Evolutionary conservation across 768 basidiomycete genomes (phyloP).

Genomic region (Artomyces pyxidatus): DNA sequence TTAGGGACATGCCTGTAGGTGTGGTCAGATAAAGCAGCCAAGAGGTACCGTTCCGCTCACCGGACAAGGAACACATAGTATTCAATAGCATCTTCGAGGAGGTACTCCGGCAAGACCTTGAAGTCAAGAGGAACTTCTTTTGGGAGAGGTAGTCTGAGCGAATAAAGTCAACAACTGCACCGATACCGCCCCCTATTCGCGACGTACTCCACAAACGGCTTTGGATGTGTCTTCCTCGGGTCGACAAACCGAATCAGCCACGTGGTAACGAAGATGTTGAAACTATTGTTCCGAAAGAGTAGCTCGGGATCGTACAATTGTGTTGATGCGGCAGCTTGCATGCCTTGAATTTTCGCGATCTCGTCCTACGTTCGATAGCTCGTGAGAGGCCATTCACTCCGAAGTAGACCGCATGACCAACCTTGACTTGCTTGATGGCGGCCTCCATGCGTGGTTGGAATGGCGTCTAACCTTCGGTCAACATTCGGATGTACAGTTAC

Average conservation of each 20-base stretch:
- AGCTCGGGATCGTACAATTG: constrained; percentile 86
- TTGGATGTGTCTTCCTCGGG: constrained; percentile 70
- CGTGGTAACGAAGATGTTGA: constrained; percentile 84
- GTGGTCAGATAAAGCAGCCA: neutral
- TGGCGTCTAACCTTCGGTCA: constrained; percentile 40
- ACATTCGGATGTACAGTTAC: neutral
- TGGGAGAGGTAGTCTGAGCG: constrained; percentile 81
- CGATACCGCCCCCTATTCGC: no score
- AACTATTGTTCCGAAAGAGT: constrained; percentile 67
- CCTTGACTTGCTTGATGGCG: constrained; percentile 72
- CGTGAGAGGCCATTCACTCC: neutral
- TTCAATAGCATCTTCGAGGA: constrained; percentile 89
- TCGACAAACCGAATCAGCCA: constrained; percentile 93
- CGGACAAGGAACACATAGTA: constrained; percentile 78
- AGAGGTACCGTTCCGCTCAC: constrained; percentile 32
- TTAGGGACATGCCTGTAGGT: constrained; percentile 53
- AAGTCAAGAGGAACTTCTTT: constrained; percentile 79
- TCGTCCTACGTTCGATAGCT: constrained; percentile 40
- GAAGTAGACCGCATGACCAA: constrained; percentile 18
- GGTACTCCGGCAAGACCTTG: constrained; percentile 86
- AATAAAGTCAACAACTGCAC: no score
- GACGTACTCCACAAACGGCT: constrained; percentile 53
- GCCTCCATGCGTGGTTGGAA: constrained; percentile 71
- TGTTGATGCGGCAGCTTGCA: constrained; percentile 74
- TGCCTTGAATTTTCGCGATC: constrained; percentile 59